These are phyloP conservation scores for Talaromyces wortmannii DNA, from an alignment of 495 filamentous ascomycete genomes.

Conservation along the genomic window DNA sequence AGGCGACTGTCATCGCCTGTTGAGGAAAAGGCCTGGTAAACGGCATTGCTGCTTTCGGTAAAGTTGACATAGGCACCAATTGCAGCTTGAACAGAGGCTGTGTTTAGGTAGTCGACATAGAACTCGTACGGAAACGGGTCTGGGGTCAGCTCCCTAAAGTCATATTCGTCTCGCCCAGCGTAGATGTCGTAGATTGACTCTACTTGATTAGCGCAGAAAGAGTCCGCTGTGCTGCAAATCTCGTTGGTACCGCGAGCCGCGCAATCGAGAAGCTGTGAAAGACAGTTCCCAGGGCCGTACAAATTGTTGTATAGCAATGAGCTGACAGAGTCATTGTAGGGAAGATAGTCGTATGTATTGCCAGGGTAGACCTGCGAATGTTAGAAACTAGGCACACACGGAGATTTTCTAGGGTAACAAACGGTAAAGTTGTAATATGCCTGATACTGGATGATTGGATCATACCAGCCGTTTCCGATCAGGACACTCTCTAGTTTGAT, in stretches of 20 bases:
- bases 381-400: background rate
- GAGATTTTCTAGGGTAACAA: background rate
- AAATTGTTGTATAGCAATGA: conserved; percentile 51
- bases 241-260: conserved; percentile 32
- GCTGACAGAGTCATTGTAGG: conserved; percentile 38
- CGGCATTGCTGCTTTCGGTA: conserved; percentile 36
- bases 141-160: conserved; percentile 47
- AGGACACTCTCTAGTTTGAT: conserved; percentile 50
- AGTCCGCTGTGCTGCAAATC: conserved; percentile 42
- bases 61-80: conserved; percentile 55
- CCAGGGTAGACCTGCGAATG: conserved; percentile 24
- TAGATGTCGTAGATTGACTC: conserved; percentile 46
- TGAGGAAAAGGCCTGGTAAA: conserved; percentile 39
- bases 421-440: conserved; percentile 59
- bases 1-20: conserved; percentile 54
- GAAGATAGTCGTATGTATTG: conserved; percentile 54
- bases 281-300: conserved; percentile 56
- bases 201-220: conserved; percentile 48
- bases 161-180: conserved; percentile 51
- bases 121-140: conserved; percentile 57
- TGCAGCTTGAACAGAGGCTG: conserved; percentile 44
- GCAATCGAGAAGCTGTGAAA: conserved; percentile 46
- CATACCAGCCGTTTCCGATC: conserved; percentile 54
- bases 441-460: conserved; percentile 53
- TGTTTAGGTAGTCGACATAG: conserved; percentile 55